Evolutionary conservation across 2,329 filamentous ascomycete genomes (phyloP).

Genomic region (Apiospora sp.): DNA sequence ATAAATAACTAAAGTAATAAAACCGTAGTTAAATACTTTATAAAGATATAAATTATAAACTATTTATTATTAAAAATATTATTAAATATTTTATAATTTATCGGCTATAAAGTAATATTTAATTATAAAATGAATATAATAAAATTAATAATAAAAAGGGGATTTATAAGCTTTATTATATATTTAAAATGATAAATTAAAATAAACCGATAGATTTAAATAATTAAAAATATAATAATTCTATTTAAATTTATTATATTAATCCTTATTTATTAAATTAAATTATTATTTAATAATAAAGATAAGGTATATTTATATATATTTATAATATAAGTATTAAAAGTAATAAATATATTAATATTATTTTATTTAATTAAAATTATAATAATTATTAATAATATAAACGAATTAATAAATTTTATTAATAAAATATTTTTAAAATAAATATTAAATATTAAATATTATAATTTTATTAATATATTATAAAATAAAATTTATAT

Average conservation of each 20-base stretch:
- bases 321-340: neutral
- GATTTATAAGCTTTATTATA: neutral
- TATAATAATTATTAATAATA: neutral
- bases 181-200: neutral
- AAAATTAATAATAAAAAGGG: neutral
- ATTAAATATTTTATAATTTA: neutral
- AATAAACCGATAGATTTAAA: too few relatives aligned
- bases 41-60: too few relatives aligned
- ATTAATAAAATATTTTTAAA: too few relatives aligned
- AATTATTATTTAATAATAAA: neutral
- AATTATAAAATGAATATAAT: too few relatives aligned
- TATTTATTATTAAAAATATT: too few relatives aligned
- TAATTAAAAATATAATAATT: too few relatives aligned
- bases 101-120: neutral
- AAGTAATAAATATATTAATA: neutral
- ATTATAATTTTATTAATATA: too few relatives aligned
- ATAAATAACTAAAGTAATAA: neutral
- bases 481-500: too few relatives aligned
- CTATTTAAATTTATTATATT: too few relatives aligned
- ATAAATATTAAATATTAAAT: too few relatives aligned
- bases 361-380: neutral
- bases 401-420: too few relatives aligned
- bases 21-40: neutral
- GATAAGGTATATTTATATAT: too few relatives aligned
- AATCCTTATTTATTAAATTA: neutral